Evolutionary conservation across 2,329 filamentous ascomycete genomes (phyloP).

Genomic region (Fusarium dimerum): DNA sequence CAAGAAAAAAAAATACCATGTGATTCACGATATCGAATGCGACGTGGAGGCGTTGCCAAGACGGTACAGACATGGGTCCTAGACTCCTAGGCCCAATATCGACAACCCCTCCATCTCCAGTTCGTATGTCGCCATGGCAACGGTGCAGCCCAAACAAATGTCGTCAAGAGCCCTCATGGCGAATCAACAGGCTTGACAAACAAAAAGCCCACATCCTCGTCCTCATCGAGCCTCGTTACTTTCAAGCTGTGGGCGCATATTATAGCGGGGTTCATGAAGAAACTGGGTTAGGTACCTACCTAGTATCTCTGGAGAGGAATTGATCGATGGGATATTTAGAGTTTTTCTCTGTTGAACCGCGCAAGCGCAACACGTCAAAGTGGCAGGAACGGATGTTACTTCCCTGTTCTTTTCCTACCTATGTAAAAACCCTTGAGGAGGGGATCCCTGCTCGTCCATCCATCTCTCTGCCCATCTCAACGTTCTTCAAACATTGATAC

Average conservation of each 20-base stretch:
- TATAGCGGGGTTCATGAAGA: background rate
- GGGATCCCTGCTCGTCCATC: conserved; percentile 14
- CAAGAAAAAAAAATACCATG: no score
- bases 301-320: background rate
- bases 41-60: background rate
- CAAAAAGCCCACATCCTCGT: no score
- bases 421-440: background rate
- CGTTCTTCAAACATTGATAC: background rate
- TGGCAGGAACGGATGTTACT: background rate
- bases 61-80: background rate
- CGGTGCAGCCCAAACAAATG: background rate
- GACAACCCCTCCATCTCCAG: background rate
- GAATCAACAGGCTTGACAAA: no score
- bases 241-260: background rate
- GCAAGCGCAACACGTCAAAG: conserved; percentile 6
- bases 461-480: background rate
- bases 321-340: background rate
- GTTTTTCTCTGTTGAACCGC: background rate
- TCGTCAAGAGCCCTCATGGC: background rate
- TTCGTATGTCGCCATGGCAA: background rate
- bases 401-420: conserved; percentile 2
- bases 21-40: background rate
- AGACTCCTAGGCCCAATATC: background rate
- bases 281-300: no score
- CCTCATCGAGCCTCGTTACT: no score